Base-by-base conservation (phyloP, 768 basidiomycete species). In the Tylopilus felleus region DNA sequence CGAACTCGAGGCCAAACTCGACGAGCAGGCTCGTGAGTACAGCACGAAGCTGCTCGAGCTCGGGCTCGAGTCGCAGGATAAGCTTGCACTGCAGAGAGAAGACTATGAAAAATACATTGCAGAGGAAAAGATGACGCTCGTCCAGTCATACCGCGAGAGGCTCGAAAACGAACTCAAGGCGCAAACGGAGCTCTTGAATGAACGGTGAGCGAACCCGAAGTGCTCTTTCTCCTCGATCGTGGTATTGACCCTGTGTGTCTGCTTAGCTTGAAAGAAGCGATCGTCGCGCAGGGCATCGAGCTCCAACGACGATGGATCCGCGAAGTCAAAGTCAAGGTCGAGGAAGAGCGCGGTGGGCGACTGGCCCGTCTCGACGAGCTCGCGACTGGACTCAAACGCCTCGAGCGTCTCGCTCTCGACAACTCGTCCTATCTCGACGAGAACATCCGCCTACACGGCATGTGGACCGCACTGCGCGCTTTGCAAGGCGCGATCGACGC, bases 301-400 rank as follows among this genome's bases (percentile, higher is more conserved):
- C 84, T 98, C 22, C 97, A 98, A 68, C 86, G 94, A 47, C 82
- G 92, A 50, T 98, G 96, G 95, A 90, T 99, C 39, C 85, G 92
- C 29, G 93, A 98, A 54, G 86, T 98, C 77, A 97, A 98, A 75
- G 80, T 94, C 47, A 88, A 86, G 59, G 95, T 99, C 52, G 96
- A 99, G 72, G 83, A 93, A 65, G 97, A 99, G 71, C 93, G 97
- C 41, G 93, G 93, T 16, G 94, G 94, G 13, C 88, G 97, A 51
- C 80, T 99, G 10, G 89, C 93, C 42, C 97, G 94, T 71, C 84
- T 99, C 31, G 93, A 96, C 65, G 90, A 95, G 68, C 86, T 99
- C 44, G 87, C 93, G 10, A 83, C 89, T 6, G 87, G 88, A 44
- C 75, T 98, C 60, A 95, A 97, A 71, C 86, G 90, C 57, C 83